Evolutionary conservation across 257 asterid species (phyloP).

Genomic region (Lantana camara): DNA sequence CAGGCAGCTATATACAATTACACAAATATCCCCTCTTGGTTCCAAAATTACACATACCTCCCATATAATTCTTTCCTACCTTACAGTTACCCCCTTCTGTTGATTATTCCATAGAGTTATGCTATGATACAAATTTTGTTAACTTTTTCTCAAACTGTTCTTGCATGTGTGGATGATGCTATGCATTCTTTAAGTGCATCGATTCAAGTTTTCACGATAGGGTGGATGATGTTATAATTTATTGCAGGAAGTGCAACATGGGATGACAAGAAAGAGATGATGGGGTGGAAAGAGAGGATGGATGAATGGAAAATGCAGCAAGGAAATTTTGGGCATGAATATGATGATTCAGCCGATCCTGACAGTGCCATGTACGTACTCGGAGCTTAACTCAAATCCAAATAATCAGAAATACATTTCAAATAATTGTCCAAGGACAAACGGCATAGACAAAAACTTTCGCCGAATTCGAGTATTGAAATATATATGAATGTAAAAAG

Average conservation of each 20-base stretch:
- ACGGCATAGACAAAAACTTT: not conserved
- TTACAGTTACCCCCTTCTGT: too few relatives aligned
- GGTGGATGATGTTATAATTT: not conserved
- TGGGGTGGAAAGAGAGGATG: constrained; percentile 81
- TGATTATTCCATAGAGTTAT: too few relatives aligned
- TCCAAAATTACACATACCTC: too few relatives aligned
- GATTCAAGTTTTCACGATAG: not conserved
- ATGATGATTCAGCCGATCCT: constrained; percentile 55
- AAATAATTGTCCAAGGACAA: not conserved
- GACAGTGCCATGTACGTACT: constrained; percentile 61
- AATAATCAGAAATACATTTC: not conserved
- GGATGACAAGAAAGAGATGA: constrained; percentile 68
- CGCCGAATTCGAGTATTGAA: not conserved
- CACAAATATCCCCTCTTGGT: too few relatives aligned
- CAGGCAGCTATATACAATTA: too few relatives aligned
- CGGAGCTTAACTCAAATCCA: constrained; percentile 4
- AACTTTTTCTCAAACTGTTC: too few relatives aligned
- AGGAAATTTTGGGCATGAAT: constrained; percentile 57
- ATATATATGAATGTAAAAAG: not conserved
- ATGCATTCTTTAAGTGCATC: too few relatives aligned
- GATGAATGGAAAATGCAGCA: constrained; percentile 82
- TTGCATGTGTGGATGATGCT: too few relatives aligned
- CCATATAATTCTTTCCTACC: too few relatives aligned
- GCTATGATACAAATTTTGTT: too few relatives aligned
- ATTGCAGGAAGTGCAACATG: constrained; percentile 62